A percentile compares a stretch with the other conserved stretches of the same genome.
Evolutionary conservation across 176 grass and related monocot species (phyloP).

Genomic region (Aegilops bicornis): DNA sequence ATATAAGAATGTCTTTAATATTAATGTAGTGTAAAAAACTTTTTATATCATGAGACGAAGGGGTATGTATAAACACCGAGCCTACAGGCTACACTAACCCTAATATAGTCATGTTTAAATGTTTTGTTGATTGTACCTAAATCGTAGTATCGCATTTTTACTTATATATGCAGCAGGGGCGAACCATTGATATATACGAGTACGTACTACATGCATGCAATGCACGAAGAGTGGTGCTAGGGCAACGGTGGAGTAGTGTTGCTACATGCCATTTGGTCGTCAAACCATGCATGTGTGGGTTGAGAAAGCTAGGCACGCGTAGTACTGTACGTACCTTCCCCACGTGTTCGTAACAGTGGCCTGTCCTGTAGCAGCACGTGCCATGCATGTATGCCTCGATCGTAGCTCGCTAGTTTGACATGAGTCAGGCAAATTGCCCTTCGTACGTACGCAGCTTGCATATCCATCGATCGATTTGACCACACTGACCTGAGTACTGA

Average conservation of each 20-base stretch:
- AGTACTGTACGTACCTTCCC: neutral
- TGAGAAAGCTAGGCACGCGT: neutral
- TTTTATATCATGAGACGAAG: too few relatives aligned
- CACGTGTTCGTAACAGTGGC: neutral
- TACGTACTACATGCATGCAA: too few relatives aligned
- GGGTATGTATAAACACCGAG: neutral
- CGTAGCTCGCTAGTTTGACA: neutral
- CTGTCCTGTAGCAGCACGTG: neutral
- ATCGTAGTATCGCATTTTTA: too few relatives aligned
- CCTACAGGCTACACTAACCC: neutral
- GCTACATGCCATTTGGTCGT: too few relatives aligned
- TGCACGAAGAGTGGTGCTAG: too few relatives aligned
- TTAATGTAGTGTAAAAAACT: too few relatives aligned
- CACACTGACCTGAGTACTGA: too few relatives aligned
- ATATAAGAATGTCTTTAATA: too few relatives aligned
- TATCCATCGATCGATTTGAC: neutral
- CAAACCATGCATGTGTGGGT: neutral
- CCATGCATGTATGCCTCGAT: neutral
- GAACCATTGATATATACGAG: too few relatives aligned
- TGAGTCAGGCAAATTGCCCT: neutral
- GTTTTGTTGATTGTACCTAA: too few relatives aligned
- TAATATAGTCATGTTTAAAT: neutral
- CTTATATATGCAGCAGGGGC: too few relatives aligned
- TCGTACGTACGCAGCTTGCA: neutral
- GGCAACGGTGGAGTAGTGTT: too few relatives aligned